These are phyloP conservation scores for Gyromitra esculenta DNA, from an alignment of 2,329 filamentous ascomycete genomes.

Conservation along the genomic window DNA sequence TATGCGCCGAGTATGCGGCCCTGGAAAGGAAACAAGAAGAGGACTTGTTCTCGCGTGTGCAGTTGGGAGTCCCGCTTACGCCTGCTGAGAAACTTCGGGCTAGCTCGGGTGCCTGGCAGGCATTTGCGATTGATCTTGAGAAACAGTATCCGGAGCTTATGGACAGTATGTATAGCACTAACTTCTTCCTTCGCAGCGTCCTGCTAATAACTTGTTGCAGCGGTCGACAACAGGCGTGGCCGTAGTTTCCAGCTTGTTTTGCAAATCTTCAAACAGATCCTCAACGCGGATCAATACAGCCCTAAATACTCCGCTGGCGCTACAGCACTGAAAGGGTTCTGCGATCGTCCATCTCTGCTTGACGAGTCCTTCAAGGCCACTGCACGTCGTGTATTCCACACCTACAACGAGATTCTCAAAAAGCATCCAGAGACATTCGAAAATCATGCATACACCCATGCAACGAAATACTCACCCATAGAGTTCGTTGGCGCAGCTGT, in stretches of 20 bases:
- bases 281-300: constrained; percentile 58
- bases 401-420: constrained; percentile 59
- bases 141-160: constrained; percentile 61
- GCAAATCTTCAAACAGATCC: constrained; percentile 60
- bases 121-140: constrained; percentile 62
- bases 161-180: constrained; percentile 58
- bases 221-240: constrained; percentile 59
- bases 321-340: constrained; percentile 58
- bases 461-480: constrained; percentile 60
- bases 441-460: constrained; percentile 56
- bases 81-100: constrained; percentile 64
- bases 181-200: neutral
- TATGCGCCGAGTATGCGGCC: constrained; percentile 62
- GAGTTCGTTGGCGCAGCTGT: constrained; percentile 60
- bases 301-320: constrained; percentile 59
- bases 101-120: constrained; percentile 63
- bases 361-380: constrained; percentile 57
- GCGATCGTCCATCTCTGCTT: constrained; percentile 58
- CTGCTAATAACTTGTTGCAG: constrained; percentile 53
- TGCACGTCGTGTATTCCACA: constrained; percentile 59
- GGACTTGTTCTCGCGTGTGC: constrained; percentile 64
- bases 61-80: constrained; percentile 63
- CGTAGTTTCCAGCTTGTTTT: constrained; percentile 60
- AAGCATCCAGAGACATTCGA: constrained; percentile 58
- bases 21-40: constrained; percentile 63